phyloP scores from a whole-genome alignment of 768 basidiomycete genomes.

The Auricularia cornea region DNA sequence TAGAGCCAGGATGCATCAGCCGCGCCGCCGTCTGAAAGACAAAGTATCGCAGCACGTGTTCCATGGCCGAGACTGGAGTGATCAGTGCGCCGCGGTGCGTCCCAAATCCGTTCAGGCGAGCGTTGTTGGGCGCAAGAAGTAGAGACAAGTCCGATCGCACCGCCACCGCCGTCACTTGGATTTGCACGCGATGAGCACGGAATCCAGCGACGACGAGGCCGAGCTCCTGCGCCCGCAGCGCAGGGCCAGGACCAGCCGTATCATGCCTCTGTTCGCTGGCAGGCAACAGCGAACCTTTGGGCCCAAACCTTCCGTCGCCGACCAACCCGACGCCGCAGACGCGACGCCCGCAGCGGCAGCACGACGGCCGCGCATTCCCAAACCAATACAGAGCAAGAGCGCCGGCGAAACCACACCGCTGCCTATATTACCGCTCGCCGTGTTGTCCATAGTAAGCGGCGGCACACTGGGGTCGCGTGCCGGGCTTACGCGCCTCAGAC shows the following conservation, averaged over 20 bases:
- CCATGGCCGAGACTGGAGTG: too few relatives aligned
- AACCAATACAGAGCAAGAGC: not conserved
- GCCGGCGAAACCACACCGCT: slow-evolving; percentile 58
- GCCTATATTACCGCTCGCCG: slow-evolving; percentile 81
- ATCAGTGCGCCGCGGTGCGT: too few relatives aligned
- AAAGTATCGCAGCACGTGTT: too few relatives aligned
- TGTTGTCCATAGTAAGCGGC: slow-evolving; percentile 85
- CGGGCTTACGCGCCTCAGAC: slow-evolving; percentile 38
- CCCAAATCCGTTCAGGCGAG: too few relatives aligned
- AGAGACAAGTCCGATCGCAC: too few relatives aligned
- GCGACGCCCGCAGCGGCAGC: too few relatives aligned
- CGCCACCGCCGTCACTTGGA: too few relatives aligned
- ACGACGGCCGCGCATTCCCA: not conserved
- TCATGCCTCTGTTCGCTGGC: not conserved
- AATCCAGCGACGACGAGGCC: not conserved
- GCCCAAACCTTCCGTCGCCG: not conserved
- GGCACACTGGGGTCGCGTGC: slow-evolving; percentile 21
- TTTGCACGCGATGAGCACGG: not conserved
- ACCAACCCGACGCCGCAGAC: not conserved
- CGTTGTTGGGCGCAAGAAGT: too few relatives aligned
- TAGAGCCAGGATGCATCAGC: not conserved
- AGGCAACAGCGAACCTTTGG: not conserved
- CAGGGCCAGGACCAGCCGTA: not conserved
- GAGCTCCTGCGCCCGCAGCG: not conserved
- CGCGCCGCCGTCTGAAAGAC: too few relatives aligned